Evolutionary conservation across 257 asterid species (phyloP).

Genomic region (Verbascum thapsus): DNA sequence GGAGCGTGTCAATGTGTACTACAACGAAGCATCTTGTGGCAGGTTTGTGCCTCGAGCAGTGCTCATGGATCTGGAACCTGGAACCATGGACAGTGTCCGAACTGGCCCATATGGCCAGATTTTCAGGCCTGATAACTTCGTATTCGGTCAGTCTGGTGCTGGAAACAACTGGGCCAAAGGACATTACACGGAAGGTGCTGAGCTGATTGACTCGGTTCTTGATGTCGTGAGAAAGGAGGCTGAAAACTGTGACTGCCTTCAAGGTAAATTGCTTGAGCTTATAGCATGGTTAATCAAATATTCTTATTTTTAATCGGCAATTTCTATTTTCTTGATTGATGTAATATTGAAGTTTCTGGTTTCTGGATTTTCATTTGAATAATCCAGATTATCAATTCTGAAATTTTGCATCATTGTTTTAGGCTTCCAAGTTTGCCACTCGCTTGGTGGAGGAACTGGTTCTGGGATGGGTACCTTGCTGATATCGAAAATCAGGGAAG

Average conservation of each 20-base stretch:
- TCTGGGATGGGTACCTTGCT: conserved; percentile 86
- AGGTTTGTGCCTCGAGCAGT: conserved; percentile 94
- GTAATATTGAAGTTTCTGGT: background rate
- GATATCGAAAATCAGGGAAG: conserved; percentile 81
- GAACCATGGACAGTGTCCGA: conserved; percentile 93
- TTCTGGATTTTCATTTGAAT: background rate
- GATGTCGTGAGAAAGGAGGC: conserved; percentile 88
- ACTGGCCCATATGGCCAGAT: conserved; percentile 86
- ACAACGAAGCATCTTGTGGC: conserved; percentile 88
- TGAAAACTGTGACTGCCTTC: conserved; percentile 87
- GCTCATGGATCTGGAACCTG: conserved; percentile 96
- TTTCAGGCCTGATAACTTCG: conserved; percentile 81
- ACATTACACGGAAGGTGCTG: conserved; percentile 90
- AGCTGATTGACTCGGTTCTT: conserved; percentile 81
- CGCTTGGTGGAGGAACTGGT: conserved; percentile 91
- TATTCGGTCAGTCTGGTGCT: conserved; percentile 90
- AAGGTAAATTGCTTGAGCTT: conserved; percentile 47
- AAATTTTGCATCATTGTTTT: conserved; percentile 15
- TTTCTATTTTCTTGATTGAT: conserved; percentile 2
- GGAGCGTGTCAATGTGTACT: conserved; percentile 89
- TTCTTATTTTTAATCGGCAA: background rate
- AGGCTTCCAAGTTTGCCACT: conserved; percentile 87
- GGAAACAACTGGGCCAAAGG: conserved; percentile 92
- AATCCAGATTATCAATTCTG: conserved; percentile 8
- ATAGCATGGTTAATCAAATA: conserved; percentile 4